phyloP scores from a whole-genome alignment of 2,329 filamentous ascomycete species.

The Microcera coccophila region DNA sequence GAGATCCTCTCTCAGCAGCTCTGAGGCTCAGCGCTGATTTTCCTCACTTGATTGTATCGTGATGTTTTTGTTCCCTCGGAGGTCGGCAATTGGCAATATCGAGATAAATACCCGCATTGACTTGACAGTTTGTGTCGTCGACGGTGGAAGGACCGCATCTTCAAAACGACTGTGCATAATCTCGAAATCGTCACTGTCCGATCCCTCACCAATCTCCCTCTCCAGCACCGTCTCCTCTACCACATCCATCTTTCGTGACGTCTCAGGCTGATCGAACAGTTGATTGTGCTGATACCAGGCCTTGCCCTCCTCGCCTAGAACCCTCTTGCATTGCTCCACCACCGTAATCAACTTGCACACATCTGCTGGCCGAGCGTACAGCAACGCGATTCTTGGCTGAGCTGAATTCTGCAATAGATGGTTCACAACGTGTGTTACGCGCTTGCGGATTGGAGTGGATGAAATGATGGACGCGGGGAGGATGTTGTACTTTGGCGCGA shows the following conservation, averaged over 20 bases:
- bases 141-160: conserved; percentile 46
- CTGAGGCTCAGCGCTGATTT: no score
- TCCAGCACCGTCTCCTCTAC: conserved; percentile 44
- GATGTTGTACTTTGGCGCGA: conserved; percentile 47
- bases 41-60: conserved; percentile 46
- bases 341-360: conserved; percentile 65
- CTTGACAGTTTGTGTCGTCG: conserved; percentile 44
- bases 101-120: conserved; percentile 61
- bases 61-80: conserved; percentile 47
- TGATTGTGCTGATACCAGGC: conserved; percentile 57
- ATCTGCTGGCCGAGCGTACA: conserved; percentile 49
- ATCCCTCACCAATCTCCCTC: conserved; percentile 21
- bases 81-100: conserved; percentile 48
- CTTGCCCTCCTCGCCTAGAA: conserved; percentile 45
- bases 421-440: conserved; percentile 42
- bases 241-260: conserved; percentile 30
- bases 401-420: conserved; percentile 39
- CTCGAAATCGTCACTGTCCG: conserved; percentile 51
- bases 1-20: no score
- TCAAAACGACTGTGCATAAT: conserved; percentile 55
- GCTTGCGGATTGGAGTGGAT: conserved; percentile 56
- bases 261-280: conserved; percentile 45
- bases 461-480: conserved; percentile 54
- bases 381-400: conserved; percentile 38
- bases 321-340: conserved; percentile 60